These are phyloP conservation scores for Aegilops tauschii DNA, from an alignment of 176 grass and related monocot genomes.

Conservation along the genomic window DNA sequence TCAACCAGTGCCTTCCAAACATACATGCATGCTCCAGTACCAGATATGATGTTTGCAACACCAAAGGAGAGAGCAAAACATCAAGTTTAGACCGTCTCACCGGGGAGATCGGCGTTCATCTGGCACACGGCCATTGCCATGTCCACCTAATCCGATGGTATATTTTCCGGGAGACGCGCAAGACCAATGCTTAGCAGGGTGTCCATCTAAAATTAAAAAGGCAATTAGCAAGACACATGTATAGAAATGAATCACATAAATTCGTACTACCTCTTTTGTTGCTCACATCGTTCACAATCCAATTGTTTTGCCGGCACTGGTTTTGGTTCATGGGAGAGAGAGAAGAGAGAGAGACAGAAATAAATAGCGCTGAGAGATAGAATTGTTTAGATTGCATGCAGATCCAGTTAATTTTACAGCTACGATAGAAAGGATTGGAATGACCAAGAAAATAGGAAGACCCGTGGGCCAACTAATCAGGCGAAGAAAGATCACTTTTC, in stretches of 20 bases:
- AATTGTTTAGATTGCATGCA: not conserved
- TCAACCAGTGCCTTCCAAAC: too few species aligned
- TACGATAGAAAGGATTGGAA: not conserved
- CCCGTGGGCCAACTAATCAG: not conserved
- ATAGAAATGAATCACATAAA: not conserved
- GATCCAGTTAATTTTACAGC: not conserved
- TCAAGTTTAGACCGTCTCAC: too few species aligned
- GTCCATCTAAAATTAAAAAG: not conserved
- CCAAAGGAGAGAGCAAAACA: too few species aligned
- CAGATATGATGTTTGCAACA: too few species aligned
- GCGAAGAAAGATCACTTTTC: not conserved
- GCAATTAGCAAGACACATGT: not conserved
- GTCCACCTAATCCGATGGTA: not conserved
- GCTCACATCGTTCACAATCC: not conserved
- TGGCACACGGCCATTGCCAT: not conserved
- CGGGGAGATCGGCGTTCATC: too few species aligned
- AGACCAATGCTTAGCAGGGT: not conserved
- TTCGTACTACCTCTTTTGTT: not conserved
- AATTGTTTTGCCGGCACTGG: not conserved
- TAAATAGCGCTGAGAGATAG: not conserved
- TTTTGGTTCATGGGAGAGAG: not conserved
- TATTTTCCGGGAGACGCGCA: not conserved
- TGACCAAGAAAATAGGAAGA: not conserved
- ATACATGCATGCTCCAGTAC: too few species aligned
- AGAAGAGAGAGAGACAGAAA: not conserved